These are phyloP conservation scores for Candida tropicalis DNA, from an alignment of 1,139 yeast species.

Conservation along the genomic window DNA sequence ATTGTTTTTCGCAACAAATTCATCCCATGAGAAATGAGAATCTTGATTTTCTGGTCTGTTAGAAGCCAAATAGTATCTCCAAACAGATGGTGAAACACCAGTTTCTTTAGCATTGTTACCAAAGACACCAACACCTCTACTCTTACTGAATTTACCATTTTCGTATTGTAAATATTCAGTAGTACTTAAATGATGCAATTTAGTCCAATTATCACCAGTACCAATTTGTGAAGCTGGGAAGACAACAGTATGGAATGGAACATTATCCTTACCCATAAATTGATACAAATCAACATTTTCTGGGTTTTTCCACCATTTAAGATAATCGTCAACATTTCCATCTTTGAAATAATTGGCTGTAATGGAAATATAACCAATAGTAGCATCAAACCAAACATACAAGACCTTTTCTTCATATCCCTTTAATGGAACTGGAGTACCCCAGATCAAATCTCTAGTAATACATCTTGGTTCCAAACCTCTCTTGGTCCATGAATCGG, in stretches of 20 bases:
- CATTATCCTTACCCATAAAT: conserved; percentile 99
- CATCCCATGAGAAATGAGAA: conserved; percentile 96
- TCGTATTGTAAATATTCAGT: conserved; percentile 97
- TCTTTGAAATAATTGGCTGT: conserved; percentile 86
- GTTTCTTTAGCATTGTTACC: conserved; percentile 97
- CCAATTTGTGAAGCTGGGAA: conserved; percentile 94
- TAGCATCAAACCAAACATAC: conserved; percentile 98
- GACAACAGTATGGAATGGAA: conserved; percentile 97
- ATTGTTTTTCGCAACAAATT: conserved; percentile 91
- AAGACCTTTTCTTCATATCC: conserved; percentile 84
- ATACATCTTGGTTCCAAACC: conserved; percentile 95
- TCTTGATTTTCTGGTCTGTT: conserved; percentile 95
- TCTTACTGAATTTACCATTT: conserved; percentile 96
- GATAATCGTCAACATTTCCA: conserved; percentile 61
- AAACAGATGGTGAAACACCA: conserved; percentile 87
- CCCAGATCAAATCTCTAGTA: conserved; percentile 97
- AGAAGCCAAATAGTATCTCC: conserved; percentile 95
- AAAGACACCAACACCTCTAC: conserved; percentile 95
- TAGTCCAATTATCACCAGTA: conserved; percentile 87
- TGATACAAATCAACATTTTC: conserved; percentile 84
- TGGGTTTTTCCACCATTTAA: conserved; percentile 89
- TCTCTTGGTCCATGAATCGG: conserved; percentile 90
- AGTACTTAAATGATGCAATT: conserved; percentile 85
- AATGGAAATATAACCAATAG: conserved; percentile 93
- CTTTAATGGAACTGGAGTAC: conserved; percentile 93